A percentile compares a stretch with the other conserved stretches of the same genome.
Conservation (phyloP, 208 protist genomes). For the Leishmania gerbilli region DNA sequence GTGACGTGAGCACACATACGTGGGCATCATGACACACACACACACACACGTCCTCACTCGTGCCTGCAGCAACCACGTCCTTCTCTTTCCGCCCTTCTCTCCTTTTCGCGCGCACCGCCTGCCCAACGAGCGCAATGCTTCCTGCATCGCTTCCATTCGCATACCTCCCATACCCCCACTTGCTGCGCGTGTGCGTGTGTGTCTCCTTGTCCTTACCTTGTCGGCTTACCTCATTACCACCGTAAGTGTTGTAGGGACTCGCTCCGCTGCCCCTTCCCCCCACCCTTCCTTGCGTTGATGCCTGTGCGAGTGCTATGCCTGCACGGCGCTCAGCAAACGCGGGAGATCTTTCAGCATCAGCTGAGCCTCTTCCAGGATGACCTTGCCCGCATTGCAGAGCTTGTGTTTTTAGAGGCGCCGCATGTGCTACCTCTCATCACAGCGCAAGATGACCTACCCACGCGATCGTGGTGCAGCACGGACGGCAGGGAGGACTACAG, state of each 20-base stretch:
- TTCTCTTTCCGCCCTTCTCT: not conserved
- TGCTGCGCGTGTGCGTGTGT: not conserved
- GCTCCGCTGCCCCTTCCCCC: not conserved
- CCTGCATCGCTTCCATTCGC: not conserved
- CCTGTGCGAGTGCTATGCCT: constrained; percentile 69
- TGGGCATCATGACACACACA: not conserved
- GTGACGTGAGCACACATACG: not conserved
- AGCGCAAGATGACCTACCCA: constrained; percentile 50
- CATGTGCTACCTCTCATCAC: constrained; percentile 42
- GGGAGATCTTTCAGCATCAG: constrained; percentile 85
- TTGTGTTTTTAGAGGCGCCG: constrained; percentile 73
- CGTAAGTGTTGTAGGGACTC: not conserved
- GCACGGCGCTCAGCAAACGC: constrained; percentile 80
- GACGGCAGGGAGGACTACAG: constrained; percentile 40
- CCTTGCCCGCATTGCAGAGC: constrained; percentile 42
- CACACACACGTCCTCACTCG: not conserved
- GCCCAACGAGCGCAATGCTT: not conserved
- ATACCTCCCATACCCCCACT: not conserved
- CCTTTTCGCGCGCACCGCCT: not conserved
- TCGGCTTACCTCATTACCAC: not conserved
- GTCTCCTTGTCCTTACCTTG: not conserved
- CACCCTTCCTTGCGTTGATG: constrained; percentile 9
- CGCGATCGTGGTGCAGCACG: constrained; percentile 60
- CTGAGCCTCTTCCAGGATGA: constrained; percentile 53
- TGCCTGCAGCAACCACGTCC: not conserved